Base-by-base conservation (phyloP, 1,284 basidiomycete genomes). In the Trichosporon sp. region DNA sequence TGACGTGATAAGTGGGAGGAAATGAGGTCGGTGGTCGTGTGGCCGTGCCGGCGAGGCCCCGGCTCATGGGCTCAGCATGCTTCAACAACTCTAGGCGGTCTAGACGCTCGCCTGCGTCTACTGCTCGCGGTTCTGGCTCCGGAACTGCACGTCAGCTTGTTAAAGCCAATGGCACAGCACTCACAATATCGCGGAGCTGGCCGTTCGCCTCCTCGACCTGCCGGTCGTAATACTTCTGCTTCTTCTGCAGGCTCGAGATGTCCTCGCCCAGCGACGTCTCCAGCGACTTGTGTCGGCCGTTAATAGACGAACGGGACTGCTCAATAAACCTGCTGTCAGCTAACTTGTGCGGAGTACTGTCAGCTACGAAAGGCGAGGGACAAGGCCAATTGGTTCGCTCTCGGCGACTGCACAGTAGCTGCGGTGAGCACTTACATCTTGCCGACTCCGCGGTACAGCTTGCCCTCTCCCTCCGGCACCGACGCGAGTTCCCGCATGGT, bases 401-500 rank as follows among this genome's bases (percentile, higher is more conserved):
- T 18, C 7, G 8, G 15, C 3, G 3, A 23, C 6, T 12, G 25
- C 34, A n/a, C 7, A 21, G 23, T 15, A 18, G 18, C 12, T 15
- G n/a, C 9, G 21, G 23, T 18, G 13, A 11, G 47, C 13, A 84
- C 89, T 73, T 73, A 94, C 93, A 94, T 94, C 84, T 95, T 95
- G 53, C 93, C 93, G 64, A 95, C 91, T 62, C 93, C 93, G 76
- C 91, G 92, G 84, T 93, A 95, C 76, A 95, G 84, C 76, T 90
- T 92, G 6, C 91, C 89, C 25, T 87, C 88, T 53, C 66, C 72
- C 23, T 70, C 65, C 1, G 81, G 81, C 29, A 84, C 78, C 21
- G 70, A 72, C n/a, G 66, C 75, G 34, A 84, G 72, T 68, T 84
- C 80, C 31, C 75, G 66, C 69, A 90, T 90, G 0, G 93, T 95